phyloP scores from a whole-genome alignment of 2,329 filamentous ascomycete genomes.

The Fusarium verrucosum region DNA sequence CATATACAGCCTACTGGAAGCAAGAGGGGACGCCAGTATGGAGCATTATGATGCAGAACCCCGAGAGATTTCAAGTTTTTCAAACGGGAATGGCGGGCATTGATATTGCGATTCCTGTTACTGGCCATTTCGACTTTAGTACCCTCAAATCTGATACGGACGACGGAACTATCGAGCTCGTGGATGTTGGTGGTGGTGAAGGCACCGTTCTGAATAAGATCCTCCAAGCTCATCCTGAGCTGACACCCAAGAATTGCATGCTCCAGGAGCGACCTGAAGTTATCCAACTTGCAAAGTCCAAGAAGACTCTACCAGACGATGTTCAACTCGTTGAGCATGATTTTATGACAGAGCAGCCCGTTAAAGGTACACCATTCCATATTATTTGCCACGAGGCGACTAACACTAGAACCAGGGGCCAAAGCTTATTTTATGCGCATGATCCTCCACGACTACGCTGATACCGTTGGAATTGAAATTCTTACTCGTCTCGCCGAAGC shows the following conservation, averaged over 20 bases:
- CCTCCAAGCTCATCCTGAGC: conserved; percentile 42
- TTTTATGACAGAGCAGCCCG: conserved; percentile 44
- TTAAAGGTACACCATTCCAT: conserved; percentile 38
- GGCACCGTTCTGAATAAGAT: conserved; percentile 46
- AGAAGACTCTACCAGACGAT: conserved; percentile 28
- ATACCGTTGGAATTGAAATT: conserved; percentile 42
- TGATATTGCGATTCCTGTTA: conserved; percentile 46
- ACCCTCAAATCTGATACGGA: conserved; percentile 33
- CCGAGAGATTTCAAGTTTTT: conserved; percentile 43
- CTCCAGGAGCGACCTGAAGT: conserved; percentile 44
- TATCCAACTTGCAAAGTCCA: conserved; percentile 38
- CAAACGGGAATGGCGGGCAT: conserved; percentile 48
- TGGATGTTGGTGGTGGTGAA: conserved; percentile 48
- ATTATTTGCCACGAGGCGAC: background rate
- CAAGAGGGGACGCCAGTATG: conserved; percentile 49
- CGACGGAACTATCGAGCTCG: conserved; percentile 39
- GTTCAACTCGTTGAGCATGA: conserved; percentile 43
- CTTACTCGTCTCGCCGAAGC: conserved; percentile 42
- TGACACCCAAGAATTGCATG: conserved; percentile 39
- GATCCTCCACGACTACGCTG: conserved; percentile 49
- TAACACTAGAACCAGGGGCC: conserved; percentile 40
- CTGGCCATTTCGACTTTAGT: conserved; percentile 48
- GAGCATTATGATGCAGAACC: conserved; percentile 48
- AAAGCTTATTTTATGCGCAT: conserved; percentile 50
- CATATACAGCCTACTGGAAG: conserved; percentile 46